These are phyloP conservation scores for Dothiorella sarmentorum DNA, from an alignment of 2,329 filamentous ascomycete genomes.

Conservation along the genomic window DNA sequence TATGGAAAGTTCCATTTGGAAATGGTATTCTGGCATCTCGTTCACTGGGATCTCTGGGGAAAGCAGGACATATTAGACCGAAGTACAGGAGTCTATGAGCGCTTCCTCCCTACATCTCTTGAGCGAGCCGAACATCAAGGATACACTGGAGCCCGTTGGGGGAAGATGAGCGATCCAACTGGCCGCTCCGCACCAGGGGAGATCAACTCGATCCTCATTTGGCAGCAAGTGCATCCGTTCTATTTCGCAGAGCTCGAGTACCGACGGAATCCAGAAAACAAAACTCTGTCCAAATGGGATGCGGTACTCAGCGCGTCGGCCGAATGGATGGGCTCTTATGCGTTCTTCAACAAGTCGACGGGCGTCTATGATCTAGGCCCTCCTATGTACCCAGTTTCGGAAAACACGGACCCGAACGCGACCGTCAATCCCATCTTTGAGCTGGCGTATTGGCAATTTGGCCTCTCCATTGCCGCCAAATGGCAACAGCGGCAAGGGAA, in stretches of 20 bases:
- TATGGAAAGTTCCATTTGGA: conserved; percentile 57
- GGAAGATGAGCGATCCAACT: conserved; percentile 57
- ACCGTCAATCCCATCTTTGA: conserved; percentile 60
- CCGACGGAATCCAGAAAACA: conserved; percentile 41
- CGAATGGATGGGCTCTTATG: conserved; percentile 59
- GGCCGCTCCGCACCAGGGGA: conserved; percentile 56
- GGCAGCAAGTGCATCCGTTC: conserved; percentile 61
- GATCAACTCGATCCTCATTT: conserved; percentile 60
- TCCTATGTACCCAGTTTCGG: conserved; percentile 51
- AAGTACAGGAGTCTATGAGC: conserved; percentile 48
- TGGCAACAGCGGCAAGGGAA: conserved; percentile 52
- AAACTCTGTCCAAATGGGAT: conserved; percentile 54
- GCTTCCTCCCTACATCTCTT: conserved; percentile 43
- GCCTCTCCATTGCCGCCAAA: conserved; percentile 50
- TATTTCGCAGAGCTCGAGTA: conserved; percentile 59
- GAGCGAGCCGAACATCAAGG: conserved; percentile 37
- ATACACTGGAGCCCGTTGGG: conserved; percentile 46
- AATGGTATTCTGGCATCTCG: conserved; percentile 54
- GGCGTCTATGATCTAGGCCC: conserved; percentile 53
- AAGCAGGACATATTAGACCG: conserved; percentile 47
- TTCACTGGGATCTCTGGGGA: conserved; percentile 51
- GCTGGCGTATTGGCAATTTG: conserved; percentile 60
- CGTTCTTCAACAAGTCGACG: conserved; percentile 53
- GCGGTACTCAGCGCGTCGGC: conserved; percentile 50
- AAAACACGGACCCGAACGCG: conserved; percentile 57